phyloP scores from a whole-genome alignment of 208 protist species.

The Leishmania guyanensis region DNA sequence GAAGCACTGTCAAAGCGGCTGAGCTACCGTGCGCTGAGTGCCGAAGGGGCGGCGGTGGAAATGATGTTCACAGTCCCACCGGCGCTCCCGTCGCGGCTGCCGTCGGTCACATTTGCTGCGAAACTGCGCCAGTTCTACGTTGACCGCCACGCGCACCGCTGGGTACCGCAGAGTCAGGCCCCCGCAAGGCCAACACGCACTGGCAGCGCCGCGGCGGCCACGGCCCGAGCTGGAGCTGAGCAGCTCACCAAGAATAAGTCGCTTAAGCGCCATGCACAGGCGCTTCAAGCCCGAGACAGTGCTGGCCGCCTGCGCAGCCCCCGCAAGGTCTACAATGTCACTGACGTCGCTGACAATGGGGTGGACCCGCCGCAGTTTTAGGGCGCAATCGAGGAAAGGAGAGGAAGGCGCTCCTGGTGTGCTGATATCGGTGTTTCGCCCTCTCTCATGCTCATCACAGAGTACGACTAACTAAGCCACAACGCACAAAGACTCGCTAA shows the following conservation, averaged over 20 bases:
- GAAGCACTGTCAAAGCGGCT: conserved; percentile 19
- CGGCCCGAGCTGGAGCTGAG: background rate
- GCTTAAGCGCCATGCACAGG: background rate
- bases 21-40: conserved; percentile 23
- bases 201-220: background rate
- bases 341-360: background rate
- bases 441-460: background rate
- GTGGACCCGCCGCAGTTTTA: conserved; percentile 1
- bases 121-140: conserved; percentile 19
- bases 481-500: background rate
- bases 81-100: conserved; percentile 63
- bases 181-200: background rate
- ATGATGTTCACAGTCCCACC: conserved; percentile 65
- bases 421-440: background rate
- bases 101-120: conserved; percentile 29
- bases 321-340: background rate
- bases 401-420: background rate
- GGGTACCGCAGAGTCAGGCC: background rate
- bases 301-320: background rate
- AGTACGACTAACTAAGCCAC: background rate
- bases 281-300: background rate
- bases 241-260: background rate
- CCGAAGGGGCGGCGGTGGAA: conserved; percentile 47
- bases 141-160: conserved; percentile 11
- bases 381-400: background rate